Conservation (phyloP, 129 eudicot species). For the Flaveria trinervia region DNA sequence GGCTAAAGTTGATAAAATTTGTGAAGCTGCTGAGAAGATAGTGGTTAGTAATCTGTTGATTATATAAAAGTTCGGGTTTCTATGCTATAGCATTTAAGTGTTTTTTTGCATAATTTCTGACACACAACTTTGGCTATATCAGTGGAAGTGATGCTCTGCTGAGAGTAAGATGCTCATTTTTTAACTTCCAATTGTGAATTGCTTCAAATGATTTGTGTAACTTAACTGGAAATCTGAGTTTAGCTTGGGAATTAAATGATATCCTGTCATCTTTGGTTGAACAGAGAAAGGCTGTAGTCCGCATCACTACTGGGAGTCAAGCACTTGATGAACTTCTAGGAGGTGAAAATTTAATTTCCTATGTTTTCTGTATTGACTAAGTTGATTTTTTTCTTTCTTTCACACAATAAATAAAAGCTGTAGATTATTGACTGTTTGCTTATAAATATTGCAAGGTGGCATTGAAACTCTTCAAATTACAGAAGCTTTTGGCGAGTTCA, state of each 20-base stretch:
- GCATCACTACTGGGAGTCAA: conserved; percentile 97
- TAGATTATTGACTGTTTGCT: conserved; percentile 1
- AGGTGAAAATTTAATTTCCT: conserved; percentile 41
- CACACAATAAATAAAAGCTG: not conserved
- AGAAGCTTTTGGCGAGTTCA: conserved; percentile 96
- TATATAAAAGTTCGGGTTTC: not conserved
- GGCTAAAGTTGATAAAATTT: conserved; percentile 96
- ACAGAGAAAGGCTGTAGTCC: conserved; percentile 88
- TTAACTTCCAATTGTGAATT: not conserved
- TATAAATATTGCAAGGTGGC: conserved; percentile 57
- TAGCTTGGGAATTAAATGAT: conserved; percentile 17
- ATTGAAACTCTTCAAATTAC: conserved; percentile 82
- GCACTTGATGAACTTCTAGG: conserved; percentile 93
- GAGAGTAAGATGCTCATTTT: conserved; percentile 48
- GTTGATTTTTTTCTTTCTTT: not conserved
- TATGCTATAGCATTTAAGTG: not conserved
- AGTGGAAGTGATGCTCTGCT: conserved; percentile 95
- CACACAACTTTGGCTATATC: conserved; percentile 89
- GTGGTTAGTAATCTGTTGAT: conserved; percentile 58
- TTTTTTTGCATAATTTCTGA: conserved; percentile 14
- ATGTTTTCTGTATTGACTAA: not conserved
- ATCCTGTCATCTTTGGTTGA: conserved; percentile 23
- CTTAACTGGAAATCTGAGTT: not conserved
- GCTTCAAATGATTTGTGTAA: not conserved
- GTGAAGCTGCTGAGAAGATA: conserved; percentile 99